Base-by-base conservation (phyloP, 306 rosid genomes). In the Casuarina equisetifolia region DNA sequence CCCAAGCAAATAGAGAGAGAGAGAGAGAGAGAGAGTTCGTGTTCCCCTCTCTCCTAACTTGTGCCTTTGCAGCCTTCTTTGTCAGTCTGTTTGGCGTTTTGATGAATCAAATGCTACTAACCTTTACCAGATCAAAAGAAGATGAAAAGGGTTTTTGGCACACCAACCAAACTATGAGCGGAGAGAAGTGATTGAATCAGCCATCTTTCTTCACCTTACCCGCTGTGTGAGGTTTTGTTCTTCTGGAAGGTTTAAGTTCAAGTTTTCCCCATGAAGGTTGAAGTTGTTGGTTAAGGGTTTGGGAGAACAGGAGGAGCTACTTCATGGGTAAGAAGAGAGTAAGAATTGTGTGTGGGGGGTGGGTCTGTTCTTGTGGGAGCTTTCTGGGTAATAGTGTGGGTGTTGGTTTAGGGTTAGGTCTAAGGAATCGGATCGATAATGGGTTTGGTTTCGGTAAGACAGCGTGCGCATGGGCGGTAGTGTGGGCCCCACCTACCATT, bases 391-490 rank as follows among this genome's bases (percentile, higher is more conserved):
- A n/a, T n/a, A 38, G 51, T 62, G 11, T 53, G 6, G 75, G 35
- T 79, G 80, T 86, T 83, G 89, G 90, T 85, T 86, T 93, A 91
- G 98, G 97, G 88, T 91, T 91, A 88, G 95, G 97, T 87, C 89
- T 82, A 83, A 79, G 84, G 91, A 88, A 88, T 85, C 67, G 86
- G 91, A 83, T 86, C 48, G 82, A 80, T 92, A 74, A 87, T 82
- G 86, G 89, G 82, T 84, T 88, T 79, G 85, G 82, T 87, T 72
- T 72, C 63, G 91, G 88, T 83, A 81, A 82, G 86, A 85, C 93
- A 82, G 91, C 85, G 86, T 91, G 96, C 92, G 86, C 89, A 77
- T 89, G 91, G 96, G 94, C 91, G 93, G 97, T 91, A 82, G 13
- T 38, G 88, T 86, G 92, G 97, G 81, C 32, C 91, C 98, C 81